Base-by-base conservation (phyloP, 805 yeast genomes). In the Hanseniaspora lindneri region DNA sequence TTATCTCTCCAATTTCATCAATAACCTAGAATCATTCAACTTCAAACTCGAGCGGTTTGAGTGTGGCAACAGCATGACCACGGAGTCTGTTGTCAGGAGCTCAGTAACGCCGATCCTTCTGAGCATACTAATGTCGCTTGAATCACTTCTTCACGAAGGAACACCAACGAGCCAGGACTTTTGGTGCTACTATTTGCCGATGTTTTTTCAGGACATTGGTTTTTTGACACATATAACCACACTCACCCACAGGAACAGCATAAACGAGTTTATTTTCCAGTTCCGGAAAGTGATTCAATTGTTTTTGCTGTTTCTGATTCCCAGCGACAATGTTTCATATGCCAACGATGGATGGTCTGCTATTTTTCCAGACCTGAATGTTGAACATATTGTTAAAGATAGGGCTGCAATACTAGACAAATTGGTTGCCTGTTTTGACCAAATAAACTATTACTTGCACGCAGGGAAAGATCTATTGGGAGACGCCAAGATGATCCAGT, bases 131-230 rank as follows among this genome's bases (percentile, higher is more conserved):
- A 46, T 39, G 43, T 21, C 43, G 2, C 20, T 46, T 14, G 49
- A 46, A 32, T 8, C 17, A 14, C n/a, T 46, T 11, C 9, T 46
- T 9, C 17, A 17, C n/a, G n/a, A 37, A 4, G 36, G 41, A n/a
- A 23, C 32, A 13, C n/a, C 23, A 27, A 24, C 41, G 21, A 46
- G 42, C 17, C 10, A 41, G 1, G 27, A 46, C 23, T 46, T 46
- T 11, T 46, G 49, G 49, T 24, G 27, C 19, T 46, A 39, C 24
- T 46, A 46, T 25, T 24, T 39, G 3, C 49, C 49, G 2, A 46
- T 46, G 49, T 46, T 37, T 25, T 32, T 46, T 24, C 41, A 24
- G n/a, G 30, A 37, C 17, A 24, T 37, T 24, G 10, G 16, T 24
- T 37, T 37, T 24, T 37, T 37, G 17, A 16, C 11, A 37, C 13